Conservation (phyloP, 345 rosid genomes). For the Pistacia atlantica region DNA sequence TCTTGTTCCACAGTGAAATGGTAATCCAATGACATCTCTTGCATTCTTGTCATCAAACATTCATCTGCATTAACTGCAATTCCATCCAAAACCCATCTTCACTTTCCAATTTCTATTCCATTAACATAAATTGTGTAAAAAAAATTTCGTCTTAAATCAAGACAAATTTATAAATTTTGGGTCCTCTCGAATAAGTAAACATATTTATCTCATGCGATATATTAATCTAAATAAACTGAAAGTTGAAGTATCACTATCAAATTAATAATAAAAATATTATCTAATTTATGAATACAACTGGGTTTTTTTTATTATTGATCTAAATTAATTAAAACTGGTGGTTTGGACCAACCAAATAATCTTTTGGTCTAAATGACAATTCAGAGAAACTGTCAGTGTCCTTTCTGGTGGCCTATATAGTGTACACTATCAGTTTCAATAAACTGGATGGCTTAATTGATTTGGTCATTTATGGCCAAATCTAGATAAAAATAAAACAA, state of each 20-base stretch:
- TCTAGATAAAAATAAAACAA: conserved; percentile 3
- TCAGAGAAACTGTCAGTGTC: background rate
- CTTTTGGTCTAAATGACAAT: conserved; percentile 9
- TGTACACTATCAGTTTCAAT: background rate
- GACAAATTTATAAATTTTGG: too few relatives aligned
- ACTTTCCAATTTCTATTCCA: background rate
- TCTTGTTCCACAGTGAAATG: conserved; percentile 64
- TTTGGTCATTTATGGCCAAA: conserved; percentile 1
- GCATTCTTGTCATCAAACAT: conserved; percentile 78
- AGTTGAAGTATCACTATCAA: conserved; percentile 19
- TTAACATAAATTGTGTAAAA: too few relatives aligned
- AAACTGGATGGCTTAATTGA: background rate
- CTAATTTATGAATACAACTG: background rate
- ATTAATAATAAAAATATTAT: background rate
- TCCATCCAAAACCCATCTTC: background rate
- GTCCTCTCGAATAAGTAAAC: too few relatives aligned
- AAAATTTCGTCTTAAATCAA: too few relatives aligned
- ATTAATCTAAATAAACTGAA: too few relatives aligned
- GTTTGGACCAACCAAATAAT: conserved; percentile 9
- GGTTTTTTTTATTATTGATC: too few relatives aligned
- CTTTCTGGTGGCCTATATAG: background rate
- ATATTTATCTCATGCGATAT: too few relatives aligned
- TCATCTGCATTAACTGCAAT: conserved; percentile 65
- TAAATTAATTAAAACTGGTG: background rate
- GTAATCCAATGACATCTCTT: conserved; percentile 75